phyloP scores from a whole-genome alignment of 1,284 basidiomycete genomes.

The Trichosporon sp. region DNA sequence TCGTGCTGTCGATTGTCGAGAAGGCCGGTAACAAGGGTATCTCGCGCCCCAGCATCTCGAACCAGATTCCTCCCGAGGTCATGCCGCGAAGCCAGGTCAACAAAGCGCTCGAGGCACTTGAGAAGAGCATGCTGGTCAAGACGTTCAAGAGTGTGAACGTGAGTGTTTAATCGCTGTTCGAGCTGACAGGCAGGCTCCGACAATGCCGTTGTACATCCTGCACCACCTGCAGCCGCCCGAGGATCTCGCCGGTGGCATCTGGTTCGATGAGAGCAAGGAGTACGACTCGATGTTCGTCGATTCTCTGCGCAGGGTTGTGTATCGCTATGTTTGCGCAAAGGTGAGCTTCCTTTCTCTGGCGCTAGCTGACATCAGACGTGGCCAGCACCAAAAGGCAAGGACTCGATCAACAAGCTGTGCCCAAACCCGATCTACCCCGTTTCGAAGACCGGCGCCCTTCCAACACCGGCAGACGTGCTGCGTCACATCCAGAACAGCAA shows the following conservation, averaged over 20 bases:
- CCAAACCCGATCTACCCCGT: conserved; percentile 31
- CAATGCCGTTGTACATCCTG: conserved; percentile 38
- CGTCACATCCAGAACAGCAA: conserved; percentile 30
- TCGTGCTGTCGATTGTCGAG: conserved; percentile 28
- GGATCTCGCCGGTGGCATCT: conserved; percentile 45
- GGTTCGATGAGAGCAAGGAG: conserved; percentile 45
- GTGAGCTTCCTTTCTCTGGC: conserved; percentile 18
- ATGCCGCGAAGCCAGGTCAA: conserved; percentile 32
- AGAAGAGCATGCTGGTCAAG: conserved; percentile 39
- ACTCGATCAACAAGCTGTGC: conserved; percentile 19
- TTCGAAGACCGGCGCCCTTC: conserved; percentile 28
- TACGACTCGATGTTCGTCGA: conserved; percentile 43
- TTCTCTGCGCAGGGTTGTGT: conserved; percentile 30
- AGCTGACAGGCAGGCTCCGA: conserved; percentile 31
- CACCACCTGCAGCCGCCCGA: conserved; percentile 39
- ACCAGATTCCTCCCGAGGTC: conserved; percentile 29
- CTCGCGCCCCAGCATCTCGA: conserved; percentile 18
- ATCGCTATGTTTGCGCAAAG: conserved; percentile 26
- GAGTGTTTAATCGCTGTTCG: conserved; percentile 9
- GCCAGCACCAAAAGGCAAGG: conserved; percentile 21
- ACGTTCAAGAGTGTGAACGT: conserved; percentile 45
- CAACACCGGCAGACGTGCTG: conserved; percentile 33
- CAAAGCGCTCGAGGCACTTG: conserved; percentile 36
- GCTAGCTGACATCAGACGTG: conserved; percentile 25
- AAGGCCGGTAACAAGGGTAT: conserved; percentile 26